phyloP scores from a whole-genome alignment of 768 basidiomycete genomes.

The Tricholoma hemisulphureum region DNA sequence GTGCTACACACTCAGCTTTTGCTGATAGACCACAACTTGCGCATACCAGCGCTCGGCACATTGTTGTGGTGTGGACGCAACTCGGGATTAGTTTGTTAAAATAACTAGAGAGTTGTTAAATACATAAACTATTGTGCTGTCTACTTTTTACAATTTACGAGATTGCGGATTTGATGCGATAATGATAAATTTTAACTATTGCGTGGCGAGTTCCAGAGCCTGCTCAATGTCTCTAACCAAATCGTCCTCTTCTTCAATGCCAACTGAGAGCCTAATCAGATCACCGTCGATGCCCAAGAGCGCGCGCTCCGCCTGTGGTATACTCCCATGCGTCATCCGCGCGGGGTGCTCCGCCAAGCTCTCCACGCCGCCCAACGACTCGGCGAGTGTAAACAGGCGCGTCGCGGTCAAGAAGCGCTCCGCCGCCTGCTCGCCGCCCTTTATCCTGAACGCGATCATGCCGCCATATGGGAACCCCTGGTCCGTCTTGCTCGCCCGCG shows the following conservation, averaged over 20 bases:
- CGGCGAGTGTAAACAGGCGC: constrained; percentile 77
- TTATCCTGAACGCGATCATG: constrained; percentile 81
- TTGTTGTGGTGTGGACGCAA: no score
- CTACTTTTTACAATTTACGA: no score
- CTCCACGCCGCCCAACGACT: constrained; percentile 91
- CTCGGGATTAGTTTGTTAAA: no score
- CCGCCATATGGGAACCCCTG: constrained; percentile 86
- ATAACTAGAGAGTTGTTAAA: neutral
- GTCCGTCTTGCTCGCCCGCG: constrained; percentile 30
- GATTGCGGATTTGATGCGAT: no score
- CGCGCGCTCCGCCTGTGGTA: constrained; percentile 66
- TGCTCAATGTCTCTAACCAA: constrained; percentile 67
- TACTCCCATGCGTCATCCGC: constrained; percentile 84
- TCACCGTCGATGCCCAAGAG: constrained; percentile 75
- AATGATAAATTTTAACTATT: neutral
- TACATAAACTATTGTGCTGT: neutral
- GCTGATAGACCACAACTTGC: no score
- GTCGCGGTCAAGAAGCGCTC: constrained; percentile 65
- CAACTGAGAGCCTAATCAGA: constrained; percentile 78
- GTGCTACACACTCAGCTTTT: no score
- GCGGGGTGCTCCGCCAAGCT: constrained; percentile 84
- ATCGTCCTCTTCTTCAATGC: constrained; percentile 87
- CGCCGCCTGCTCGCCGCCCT: constrained; percentile 54
- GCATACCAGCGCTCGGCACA: no score
- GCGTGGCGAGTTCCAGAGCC: constrained; percentile 45